phyloP scores from a whole-genome alignment of 176 grass and related monocot genomes.

The Zizania latifolia region DNA sequence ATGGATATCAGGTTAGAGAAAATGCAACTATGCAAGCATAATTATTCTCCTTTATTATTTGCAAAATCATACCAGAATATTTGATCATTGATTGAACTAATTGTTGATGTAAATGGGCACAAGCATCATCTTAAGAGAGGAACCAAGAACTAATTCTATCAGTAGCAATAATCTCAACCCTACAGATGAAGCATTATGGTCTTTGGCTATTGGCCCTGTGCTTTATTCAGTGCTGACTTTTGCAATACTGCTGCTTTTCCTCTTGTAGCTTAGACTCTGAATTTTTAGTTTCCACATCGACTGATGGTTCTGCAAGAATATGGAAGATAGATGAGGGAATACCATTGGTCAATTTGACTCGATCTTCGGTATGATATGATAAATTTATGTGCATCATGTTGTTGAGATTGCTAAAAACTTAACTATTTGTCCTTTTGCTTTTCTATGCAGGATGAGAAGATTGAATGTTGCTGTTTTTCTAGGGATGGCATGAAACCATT shows the following conservation, averaged over 20 bases:
- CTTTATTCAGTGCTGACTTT: conserved; percentile 8
- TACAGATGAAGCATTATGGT: background rate
- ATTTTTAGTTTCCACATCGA: conserved; percentile 89
- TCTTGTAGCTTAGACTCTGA: conserved; percentile 92
- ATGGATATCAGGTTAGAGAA: conserved; percentile 94
- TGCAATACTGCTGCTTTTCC: conserved; percentile 4
- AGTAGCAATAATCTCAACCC: background rate
- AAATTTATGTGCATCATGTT: background rate
- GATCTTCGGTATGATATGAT: conserved; percentile 54
- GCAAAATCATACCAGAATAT: background rate
- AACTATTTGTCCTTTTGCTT: background rate
- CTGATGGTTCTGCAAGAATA: conserved; percentile 95
- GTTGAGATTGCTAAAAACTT: conserved; percentile 17
- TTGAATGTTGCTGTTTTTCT: conserved; percentile 89
- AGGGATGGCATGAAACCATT: conserved; percentile 97
- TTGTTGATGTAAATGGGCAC: conserved; percentile 12
- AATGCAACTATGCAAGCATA: background rate
- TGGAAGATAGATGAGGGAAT: conserved; percentile 85
- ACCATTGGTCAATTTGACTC: conserved; percentile 71
- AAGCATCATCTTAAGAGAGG: conserved; percentile 1
- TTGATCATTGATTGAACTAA: conserved; percentile 10
- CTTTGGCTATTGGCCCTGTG: conserved; percentile 1
- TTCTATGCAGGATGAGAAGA: conserved; percentile 79
- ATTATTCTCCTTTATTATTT: conserved; percentile 5
- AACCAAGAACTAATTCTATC: background rate